phyloP scores from a whole-genome alignment of 352 stramenopile genomes.

The Globisporangium cylindrosporum region DNA sequence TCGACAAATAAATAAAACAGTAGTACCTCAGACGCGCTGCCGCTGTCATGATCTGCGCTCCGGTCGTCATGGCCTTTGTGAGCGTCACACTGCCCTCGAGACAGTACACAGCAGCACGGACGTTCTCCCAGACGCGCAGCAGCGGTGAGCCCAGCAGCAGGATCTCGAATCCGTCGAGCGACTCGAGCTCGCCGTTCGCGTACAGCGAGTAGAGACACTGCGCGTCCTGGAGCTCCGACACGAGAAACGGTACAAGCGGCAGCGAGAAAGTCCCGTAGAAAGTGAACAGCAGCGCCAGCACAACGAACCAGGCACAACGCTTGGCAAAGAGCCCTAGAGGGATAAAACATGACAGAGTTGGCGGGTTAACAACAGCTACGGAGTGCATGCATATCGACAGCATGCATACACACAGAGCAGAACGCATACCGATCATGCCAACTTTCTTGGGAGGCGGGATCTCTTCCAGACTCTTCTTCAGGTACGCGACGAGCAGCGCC shows the following conservation, averaged over 20 bases:
- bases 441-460: constrained; percentile 47
- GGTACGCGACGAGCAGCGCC: constrained; percentile 54
- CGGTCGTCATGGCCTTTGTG: constrained; percentile 52
- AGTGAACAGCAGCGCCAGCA: constrained; percentile 39
- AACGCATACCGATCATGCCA: constrained; percentile 25
- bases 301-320: constrained; percentile 61
- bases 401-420: background rate
- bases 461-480: constrained; percentile 56
- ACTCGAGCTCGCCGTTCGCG: constrained; percentile 33
- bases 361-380: background rate
- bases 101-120: constrained; percentile 67
- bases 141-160: constrained; percentile 69
- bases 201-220: constrained; percentile 32
- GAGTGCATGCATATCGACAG: constrained; percentile 7
- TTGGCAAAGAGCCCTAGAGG: constrained; percentile 48
- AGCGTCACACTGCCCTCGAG: constrained; percentile 65
- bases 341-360: background rate
- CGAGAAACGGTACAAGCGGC: constrained; percentile 57
- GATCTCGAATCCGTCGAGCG: constrained; percentile 64
- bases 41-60: constrained; percentile 52
- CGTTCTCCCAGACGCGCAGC: constrained; percentile 68
- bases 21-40: constrained; percentile 46
- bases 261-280: constrained; percentile 57
- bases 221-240: constrained; percentile 40
- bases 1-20: constrained; percentile 8